phyloP scores from a whole-genome alignment of 2,329 filamentous ascomycete genomes.

The Phaeosphaeriaceae sp. region DNA sequence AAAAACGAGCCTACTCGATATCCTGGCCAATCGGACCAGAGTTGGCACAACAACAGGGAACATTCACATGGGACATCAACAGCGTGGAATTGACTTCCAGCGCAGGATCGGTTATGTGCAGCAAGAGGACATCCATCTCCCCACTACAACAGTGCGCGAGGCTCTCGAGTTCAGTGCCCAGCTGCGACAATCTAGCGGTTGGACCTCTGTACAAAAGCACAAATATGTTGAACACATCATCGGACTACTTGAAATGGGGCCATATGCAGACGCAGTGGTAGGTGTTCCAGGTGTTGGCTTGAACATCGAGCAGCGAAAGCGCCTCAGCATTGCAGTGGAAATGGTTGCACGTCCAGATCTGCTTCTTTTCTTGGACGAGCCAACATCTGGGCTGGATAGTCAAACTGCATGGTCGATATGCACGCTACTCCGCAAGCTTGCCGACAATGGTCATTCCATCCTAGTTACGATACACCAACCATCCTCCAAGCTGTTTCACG shows the following conservation, averaged over 20 bases:
- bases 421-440: slow-evolving; percentile 2
- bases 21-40: slow-evolving; percentile 72
- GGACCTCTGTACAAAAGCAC: slow-evolving; percentile 57
- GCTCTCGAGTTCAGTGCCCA: slow-evolving; percentile 59
- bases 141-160: slow-evolving; percentile 6
- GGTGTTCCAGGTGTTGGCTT: slow-evolving; percentile 62
- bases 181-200: slow-evolving; percentile 57
- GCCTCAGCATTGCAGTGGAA: slow-evolving; percentile 66
- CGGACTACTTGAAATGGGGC: slow-evolving; percentile 64
- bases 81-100: slow-evolving; percentile 43
- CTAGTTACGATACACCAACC: slow-evolving; percentile 1
- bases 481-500: slow-evolving; percentile 66
- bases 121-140: slow-evolving; percentile 23
- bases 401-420: not conserved
- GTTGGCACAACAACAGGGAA: slow-evolving; percentile 84
- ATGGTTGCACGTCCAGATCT: slow-evolving; percentile 65
- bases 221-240: slow-evolving; percentile 67
- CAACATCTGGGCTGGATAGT: slow-evolving; percentile 70
- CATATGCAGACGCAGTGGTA: slow-evolving; percentile 65
- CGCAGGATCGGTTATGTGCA: slow-evolving; percentile 33
- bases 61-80: slow-evolving; percentile 75
- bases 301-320: slow-evolving; percentile 67
- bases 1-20: slow-evolving; percentile 37
- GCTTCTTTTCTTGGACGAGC: slow-evolving; percentile 75
- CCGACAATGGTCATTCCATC: not conserved